Base-by-base conservation (phyloP, 306 rosid genomes). In the Boehmeria nivea region DNA sequence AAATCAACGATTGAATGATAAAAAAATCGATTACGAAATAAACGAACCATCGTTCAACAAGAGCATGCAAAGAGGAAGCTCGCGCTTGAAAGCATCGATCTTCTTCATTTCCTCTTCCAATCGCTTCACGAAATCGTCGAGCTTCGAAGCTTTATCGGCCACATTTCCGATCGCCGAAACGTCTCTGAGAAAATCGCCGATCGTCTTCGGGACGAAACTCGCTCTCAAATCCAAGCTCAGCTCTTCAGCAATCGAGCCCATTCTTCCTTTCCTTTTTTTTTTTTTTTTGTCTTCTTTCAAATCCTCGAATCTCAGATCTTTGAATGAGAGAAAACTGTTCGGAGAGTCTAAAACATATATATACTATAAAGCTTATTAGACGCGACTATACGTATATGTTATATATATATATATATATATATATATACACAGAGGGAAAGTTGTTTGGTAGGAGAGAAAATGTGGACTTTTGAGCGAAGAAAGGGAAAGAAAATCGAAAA, bases 61-160 rank as follows among this genome's bases (percentile, higher is more conserved):
- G 45, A 82, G 75, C 93, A 84, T 84, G 58, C 82, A 91, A 37
- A 91, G 86, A 51, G 98, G 98, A 44, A 91, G 98, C 78, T 87
- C 96, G 68, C 96, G 94, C 60, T 83, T 84, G 49, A 91, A 91
- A 12, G 89, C 94, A 16, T 91, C 80, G 87, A 91, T 91, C 87
- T 91, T 91, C 61, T 47, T 63, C 81, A 70, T 75, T 65, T 91
- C 98, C 1, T 80, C 89, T 71, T 87, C 87, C 72, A 91, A 76
- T 38, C 66, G 60, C 18, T 65, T 31, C 23, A 82, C 56, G 17
- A 74, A 75, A 69, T 78, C 83, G 6, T 73, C 76, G 55, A 87
- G 79, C 36, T 42, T 62, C 21, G 76, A 65, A 16, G 51, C 65
- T 46, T 75, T 76, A 15, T 87, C 83, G 16, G 77, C 2, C 9